phyloP scores from a whole-genome alignment of 2,329 filamentous ascomycete genomes.

The Monilinia fructicola region DNA sequence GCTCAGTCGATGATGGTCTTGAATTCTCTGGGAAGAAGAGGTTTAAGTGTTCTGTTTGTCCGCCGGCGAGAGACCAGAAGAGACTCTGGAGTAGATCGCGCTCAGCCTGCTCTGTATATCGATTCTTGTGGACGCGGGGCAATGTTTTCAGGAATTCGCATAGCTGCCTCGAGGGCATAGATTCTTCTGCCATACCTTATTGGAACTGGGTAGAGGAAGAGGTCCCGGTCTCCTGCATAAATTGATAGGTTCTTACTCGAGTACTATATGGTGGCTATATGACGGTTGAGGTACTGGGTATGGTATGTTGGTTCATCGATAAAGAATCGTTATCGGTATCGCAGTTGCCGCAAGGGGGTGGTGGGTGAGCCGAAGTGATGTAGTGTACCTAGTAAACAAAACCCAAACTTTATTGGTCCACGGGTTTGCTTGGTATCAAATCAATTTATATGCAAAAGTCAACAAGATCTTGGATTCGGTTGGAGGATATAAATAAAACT shows the following conservation, averaged over 20 bases:
- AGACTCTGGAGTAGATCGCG: conserved; percentile 73
- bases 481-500: neutral
- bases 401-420: neutral
- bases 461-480: neutral
- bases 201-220: neutral
- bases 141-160: conserved; percentile 78
- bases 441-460: neutral
- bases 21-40: conserved; percentile 80
- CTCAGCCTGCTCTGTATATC: conserved; percentile 71
- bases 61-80: conserved; percentile 82
- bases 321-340: conserved; percentile 25
- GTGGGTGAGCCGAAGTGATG: neutral
- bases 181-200: conserved; percentile 21
- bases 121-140: conserved; percentile 70
- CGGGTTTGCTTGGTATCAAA: no score
- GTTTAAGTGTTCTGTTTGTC: conserved; percentile 69
- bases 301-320: conserved; percentile 17
- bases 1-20: conserved; percentile 49
- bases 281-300: neutral
- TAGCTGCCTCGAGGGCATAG: conserved; percentile 64
- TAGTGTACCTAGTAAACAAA: neutral
- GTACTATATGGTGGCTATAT: neutral
- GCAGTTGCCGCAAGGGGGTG: conserved; percentile 3
- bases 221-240: neutral
- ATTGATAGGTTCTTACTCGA: neutral